phyloP scores from a whole-genome alignment of 139 green algal genomes.

The Desmodesmus armatus region DNA sequence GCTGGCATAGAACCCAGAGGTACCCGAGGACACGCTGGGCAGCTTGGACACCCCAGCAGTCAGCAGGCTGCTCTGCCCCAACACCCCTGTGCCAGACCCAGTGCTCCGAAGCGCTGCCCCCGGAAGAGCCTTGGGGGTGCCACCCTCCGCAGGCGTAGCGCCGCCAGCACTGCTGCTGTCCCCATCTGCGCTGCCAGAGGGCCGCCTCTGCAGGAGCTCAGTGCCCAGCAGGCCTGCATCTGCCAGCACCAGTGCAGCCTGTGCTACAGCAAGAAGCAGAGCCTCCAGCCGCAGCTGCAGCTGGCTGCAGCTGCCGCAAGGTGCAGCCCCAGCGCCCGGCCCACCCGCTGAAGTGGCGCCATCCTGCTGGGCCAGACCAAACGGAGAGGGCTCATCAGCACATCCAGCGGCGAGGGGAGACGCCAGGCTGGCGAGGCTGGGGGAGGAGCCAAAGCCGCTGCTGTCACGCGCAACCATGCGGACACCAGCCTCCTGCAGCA shows the following conservation, averaged over 20 bases:
- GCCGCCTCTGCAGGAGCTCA: neutral
- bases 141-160: too few species aligned
- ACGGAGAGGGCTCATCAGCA: too few species aligned
- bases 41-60: neutral
- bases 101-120: too few species aligned
- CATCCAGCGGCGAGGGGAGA: too few species aligned
- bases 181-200: neutral
- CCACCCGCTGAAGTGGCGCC: neutral
- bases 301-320: neutral
- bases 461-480: conserved; percentile 6
- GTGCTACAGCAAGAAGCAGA: conserved; percentile 12
- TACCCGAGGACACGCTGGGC: neutral
- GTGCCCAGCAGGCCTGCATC: neutral
- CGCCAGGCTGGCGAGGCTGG: neutral
- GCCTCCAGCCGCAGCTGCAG: conserved; percentile 30
- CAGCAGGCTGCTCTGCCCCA: neutral
- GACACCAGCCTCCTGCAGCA: neutral
- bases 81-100: too few species aligned
- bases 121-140: too few species aligned
- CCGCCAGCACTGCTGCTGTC: conserved; percentile 8
- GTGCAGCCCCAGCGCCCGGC: neutral
- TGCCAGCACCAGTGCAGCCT: conserved; percentile 14
- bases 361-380: neutral
- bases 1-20: conserved; percentile 4
- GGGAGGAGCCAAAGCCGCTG: conserved; percentile 18